A percentile compares a stretch with the other conserved stretches of the same genome.
phyloP scores from a whole-genome alignment of 208 protist genomes.

The Blechomonas ayalai region DNA sequence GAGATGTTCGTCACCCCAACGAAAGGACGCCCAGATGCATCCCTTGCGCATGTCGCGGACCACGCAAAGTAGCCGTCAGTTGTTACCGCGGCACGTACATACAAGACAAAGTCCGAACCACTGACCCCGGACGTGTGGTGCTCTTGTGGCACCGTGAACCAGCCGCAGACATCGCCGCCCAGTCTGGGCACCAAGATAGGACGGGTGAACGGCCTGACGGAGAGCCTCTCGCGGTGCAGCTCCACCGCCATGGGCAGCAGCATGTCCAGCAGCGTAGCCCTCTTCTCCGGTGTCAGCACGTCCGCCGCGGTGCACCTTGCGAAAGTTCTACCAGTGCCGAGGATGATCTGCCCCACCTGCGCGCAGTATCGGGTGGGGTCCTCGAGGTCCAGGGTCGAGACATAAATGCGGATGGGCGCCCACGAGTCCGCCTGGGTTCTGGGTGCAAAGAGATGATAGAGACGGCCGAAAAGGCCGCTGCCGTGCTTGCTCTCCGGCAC shows the following conservation, averaged over 20 bases:
- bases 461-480: too few relatives aligned
- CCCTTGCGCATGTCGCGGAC: constrained; percentile 25
- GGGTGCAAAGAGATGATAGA: not conserved
- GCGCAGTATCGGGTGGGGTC: constrained; percentile 30
- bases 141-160: constrained; percentile 30
- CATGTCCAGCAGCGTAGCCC: constrained; percentile 4
- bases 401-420: constrained; percentile 29
- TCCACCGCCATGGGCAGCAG: constrained; percentile 31
- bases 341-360: constrained; percentile 3
- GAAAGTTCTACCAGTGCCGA: constrained; percentile 10
- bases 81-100: constrained; percentile 38
- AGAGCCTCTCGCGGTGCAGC: constrained; percentile 44
- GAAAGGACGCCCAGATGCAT: constrained; percentile 10
- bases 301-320: constrained; percentile 10
- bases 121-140: constrained; percentile 31
- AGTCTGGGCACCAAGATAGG: constrained; percentile 10
- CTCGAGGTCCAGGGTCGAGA: constrained; percentile 25
- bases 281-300: constrained; percentile 31
- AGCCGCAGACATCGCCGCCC: constrained; percentile 7
- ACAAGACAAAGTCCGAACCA: constrained; percentile 55
- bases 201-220: constrained; percentile 17
- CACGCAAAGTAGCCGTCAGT: constrained; percentile 17
- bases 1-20: constrained; percentile 46
- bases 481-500: too few relatives aligned
- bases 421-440: constrained; percentile 2